phyloP scores from a whole-genome alignment of 2,329 filamentous ascomycete species.

The Colletotrichum chrysophilum region DNA sequence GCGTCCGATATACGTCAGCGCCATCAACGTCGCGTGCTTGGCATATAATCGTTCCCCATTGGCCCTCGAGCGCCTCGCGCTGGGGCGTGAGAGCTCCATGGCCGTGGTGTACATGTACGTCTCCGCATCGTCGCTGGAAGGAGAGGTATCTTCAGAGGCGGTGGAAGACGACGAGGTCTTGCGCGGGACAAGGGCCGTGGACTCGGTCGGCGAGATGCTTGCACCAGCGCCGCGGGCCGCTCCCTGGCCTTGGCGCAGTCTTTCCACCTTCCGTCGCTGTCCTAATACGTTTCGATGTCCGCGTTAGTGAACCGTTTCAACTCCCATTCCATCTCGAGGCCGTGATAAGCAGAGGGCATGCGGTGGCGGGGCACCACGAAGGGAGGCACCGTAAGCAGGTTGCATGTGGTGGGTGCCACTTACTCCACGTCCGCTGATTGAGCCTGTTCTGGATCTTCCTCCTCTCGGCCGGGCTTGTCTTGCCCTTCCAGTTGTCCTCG shows the following conservation, averaged over 20 bases:
- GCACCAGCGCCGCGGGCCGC: neutral
- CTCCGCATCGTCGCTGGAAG: neutral
- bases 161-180: neutral
- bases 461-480: conserved; percentile 28
- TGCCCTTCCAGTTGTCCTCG: conserved; percentile 37
- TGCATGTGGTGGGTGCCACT: conserved; percentile 6
- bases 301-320: neutral
- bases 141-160: neutral
- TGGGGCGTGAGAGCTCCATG: neutral
- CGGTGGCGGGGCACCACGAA: neutral
- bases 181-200: neutral
- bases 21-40: neutral
- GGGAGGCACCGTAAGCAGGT: neutral
- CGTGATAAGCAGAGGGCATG: neutral
- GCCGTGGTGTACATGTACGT: neutral
- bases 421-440: conserved; percentile 18
- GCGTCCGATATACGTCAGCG: neutral
- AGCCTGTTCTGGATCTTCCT: conserved; percentile 20
- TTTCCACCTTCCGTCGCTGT: conserved; percentile 4
- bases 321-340: neutral
- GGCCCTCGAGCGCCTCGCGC: neutral
- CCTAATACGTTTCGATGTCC: neutral
- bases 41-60: neutral
- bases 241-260: neutral
- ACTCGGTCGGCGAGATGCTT: neutral